phyloP scores from a whole-genome alignment of 2,329 filamentous ascomycete genomes.

The Huntiella abstrusa region DNA sequence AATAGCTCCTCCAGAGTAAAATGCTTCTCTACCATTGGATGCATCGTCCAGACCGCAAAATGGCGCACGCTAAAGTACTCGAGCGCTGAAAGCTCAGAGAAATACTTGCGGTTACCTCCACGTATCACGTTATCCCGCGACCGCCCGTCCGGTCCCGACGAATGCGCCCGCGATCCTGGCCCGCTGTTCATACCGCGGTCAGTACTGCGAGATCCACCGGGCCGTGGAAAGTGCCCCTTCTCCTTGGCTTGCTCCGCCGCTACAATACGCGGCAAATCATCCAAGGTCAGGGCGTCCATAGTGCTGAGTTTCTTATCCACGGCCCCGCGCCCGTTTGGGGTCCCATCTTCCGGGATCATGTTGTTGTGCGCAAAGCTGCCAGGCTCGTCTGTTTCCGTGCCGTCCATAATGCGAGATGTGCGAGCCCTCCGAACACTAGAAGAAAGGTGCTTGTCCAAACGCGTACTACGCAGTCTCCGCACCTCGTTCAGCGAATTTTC shows the following conservation, averaged over 20 bases:
- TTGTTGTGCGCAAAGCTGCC: slow-evolving; percentile 24
- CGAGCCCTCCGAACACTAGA: slow-evolving; percentile 81
- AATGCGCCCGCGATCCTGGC: neutral
- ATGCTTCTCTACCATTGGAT: slow-evolving; percentile 71
- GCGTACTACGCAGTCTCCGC: slow-evolving; percentile 72
- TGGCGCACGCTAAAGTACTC: slow-evolving; percentile 97
- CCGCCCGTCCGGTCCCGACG: slow-evolving; percentile 2
- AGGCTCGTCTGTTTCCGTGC: slow-evolving; percentile 52
- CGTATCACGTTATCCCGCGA: slow-evolving; percentile 22
- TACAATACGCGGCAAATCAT: slow-evolving; percentile 91
- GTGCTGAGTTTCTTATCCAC: slow-evolving; percentile 75
- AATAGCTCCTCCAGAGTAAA: slow-evolving; percentile 91
- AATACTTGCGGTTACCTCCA: slow-evolving; percentile 56
- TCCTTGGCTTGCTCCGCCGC: slow-evolving; percentile 90
- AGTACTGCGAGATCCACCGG: slow-evolving; percentile 31
- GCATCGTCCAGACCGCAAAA: slow-evolving; percentile 85
- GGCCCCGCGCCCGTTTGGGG: slow-evolving; percentile 46
- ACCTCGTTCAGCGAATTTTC: slow-evolving; percentile 96
- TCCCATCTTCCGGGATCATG: slow-evolving; percentile 68
- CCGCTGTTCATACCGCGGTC: neutral
- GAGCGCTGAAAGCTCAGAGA: slow-evolving; percentile 83
- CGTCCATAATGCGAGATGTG: slow-evolving; percentile 82
- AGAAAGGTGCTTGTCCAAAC: slow-evolving; percentile 84
- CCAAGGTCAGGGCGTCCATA: slow-evolving; percentile 78
- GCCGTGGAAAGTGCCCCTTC: slow-evolving; percentile 40